These are phyloP conservation scores for Dryas alaskensis DNA, from an alignment of 306 rosid genomes.

Conservation along the genomic window DNA sequence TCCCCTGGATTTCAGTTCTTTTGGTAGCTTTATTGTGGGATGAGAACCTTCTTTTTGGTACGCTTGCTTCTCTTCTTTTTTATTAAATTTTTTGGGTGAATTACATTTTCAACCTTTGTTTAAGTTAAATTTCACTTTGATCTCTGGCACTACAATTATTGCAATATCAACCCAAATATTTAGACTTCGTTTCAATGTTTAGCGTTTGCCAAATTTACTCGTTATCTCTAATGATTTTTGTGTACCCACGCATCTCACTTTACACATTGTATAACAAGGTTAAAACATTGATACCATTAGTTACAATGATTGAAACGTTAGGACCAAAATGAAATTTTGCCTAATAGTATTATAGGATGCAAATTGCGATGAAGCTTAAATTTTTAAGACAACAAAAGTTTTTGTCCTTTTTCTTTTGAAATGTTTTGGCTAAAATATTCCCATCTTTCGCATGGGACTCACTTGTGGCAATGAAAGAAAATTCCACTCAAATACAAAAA, in stretches of 20 bases:
- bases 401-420: background rate
- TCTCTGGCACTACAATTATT: background rate
- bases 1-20: background rate
- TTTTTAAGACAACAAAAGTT: background rate
- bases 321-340: no score
- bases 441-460: background rate
- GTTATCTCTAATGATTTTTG: no score
- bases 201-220: no score
- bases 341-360: no score
- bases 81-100: no score
- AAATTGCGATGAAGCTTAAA: no score
- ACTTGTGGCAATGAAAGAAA: background rate
- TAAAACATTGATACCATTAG: no score
- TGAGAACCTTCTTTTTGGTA: constrained; percentile 1
- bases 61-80: background rate
- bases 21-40: background rate
- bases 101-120: no score
- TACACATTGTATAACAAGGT: no score
- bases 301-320: no score
- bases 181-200: background rate
- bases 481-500: background rate
- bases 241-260: no score
- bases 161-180: background rate
- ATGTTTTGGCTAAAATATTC: background rate
- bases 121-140: background rate